Conservation (phyloP, 305 asterid genomes). For the Fraxinus sp. region DNA sequence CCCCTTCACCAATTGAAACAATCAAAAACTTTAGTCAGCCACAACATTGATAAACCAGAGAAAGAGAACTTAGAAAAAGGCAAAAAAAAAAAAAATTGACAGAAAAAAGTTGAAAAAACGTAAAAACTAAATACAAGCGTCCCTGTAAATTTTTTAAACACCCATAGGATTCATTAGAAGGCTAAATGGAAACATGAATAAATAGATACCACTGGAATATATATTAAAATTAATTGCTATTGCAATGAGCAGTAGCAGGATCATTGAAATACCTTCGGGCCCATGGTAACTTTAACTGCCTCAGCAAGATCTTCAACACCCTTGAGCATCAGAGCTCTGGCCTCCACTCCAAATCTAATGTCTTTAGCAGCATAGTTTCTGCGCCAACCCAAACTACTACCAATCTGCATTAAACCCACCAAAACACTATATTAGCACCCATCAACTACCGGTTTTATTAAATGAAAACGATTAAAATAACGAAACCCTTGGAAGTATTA, state of each 20-base stretch:
- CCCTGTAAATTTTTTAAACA: not conserved
- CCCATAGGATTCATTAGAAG: not conserved
- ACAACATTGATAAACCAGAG: not conserved
- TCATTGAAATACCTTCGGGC: slow-evolving; percentile 40
- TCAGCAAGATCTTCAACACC: slow-evolving; percentile 60
- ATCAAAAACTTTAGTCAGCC: not conserved
- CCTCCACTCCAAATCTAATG: slow-evolving; percentile 51
- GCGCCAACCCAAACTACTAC: slow-evolving; percentile 43
- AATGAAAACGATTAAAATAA: not conserved
- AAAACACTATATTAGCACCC: not conserved
- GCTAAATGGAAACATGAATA: not conserved
- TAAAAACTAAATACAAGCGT: not conserved
- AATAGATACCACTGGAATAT: not conserved
- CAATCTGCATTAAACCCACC: slow-evolving; percentile 27
- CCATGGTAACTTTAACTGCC: slow-evolving; percentile 61
- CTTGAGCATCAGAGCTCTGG: slow-evolving; percentile 48
- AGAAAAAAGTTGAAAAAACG: not conserved
- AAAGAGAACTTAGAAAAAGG: not conserved
- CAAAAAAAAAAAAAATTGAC: not conserved
- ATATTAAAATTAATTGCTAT: not conserved
- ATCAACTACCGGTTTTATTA: not conserved
- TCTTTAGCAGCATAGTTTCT: slow-evolving; percentile 54
- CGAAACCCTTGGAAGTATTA: not conserved
- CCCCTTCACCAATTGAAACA: slow-evolving; percentile 39
- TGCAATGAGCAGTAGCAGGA: not conserved